phyloP scores from a whole-genome alignment of 2,329 filamentous ascomycete species.

The Ophiostoma fasciatum region DNA sequence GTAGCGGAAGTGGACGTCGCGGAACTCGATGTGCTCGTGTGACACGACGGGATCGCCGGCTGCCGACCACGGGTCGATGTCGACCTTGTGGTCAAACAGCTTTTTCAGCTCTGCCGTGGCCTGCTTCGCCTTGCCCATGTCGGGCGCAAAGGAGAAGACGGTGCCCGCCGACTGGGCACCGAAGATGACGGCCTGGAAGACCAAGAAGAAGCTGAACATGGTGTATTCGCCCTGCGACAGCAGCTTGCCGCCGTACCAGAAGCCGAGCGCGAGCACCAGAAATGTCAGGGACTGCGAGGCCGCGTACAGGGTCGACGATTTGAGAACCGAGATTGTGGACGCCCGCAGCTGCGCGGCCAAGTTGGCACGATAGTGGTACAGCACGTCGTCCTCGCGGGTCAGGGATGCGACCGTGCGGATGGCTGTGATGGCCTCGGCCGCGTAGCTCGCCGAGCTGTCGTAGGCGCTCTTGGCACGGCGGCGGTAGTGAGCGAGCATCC shows the following conservation, averaged over 20 bases:
- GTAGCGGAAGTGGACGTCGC: slow-evolving; percentile 87
- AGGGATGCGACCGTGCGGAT: slow-evolving; percentile 89
- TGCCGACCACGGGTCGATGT: slow-evolving; percentile 67
- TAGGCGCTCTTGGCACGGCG: slow-evolving; percentile 67
- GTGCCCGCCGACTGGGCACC: slow-evolving; percentile 83
- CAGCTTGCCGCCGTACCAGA: slow-evolving; percentile 79
- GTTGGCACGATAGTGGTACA: slow-evolving; percentile 51
- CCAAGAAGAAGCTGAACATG: slow-evolving; percentile 83
- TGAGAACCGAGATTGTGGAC: slow-evolving; percentile 59
- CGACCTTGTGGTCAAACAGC: slow-evolving; percentile 68
- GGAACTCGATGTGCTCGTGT: slow-evolving; percentile 71
- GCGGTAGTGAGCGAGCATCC: slow-evolving; percentile 54
- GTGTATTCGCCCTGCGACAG: slow-evolving; percentile 57
- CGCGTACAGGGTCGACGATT: slow-evolving; percentile 68
- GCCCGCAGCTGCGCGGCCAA: slow-evolving; percentile 51
- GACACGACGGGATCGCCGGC: slow-evolving; percentile 47
- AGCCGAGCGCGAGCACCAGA: slow-evolving; percentile 70
- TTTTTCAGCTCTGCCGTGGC: slow-evolving; percentile 68
- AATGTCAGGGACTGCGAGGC: slow-evolving; percentile 74
- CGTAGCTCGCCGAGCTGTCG: slow-evolving; percentile 66
- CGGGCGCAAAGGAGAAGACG: slow-evolving; percentile 78
- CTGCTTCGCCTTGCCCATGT: slow-evolving; percentile 85
- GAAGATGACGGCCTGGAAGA: slow-evolving; percentile 78
- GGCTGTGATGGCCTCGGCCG: slow-evolving; percentile 83
- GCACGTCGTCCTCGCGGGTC: slow-evolving; percentile 73